Evolutionary conservation across 306 rosid genomes (phyloP), one percentile per base, ranked within the genome.

Genomic region (Trifolium dubium): DNA sequence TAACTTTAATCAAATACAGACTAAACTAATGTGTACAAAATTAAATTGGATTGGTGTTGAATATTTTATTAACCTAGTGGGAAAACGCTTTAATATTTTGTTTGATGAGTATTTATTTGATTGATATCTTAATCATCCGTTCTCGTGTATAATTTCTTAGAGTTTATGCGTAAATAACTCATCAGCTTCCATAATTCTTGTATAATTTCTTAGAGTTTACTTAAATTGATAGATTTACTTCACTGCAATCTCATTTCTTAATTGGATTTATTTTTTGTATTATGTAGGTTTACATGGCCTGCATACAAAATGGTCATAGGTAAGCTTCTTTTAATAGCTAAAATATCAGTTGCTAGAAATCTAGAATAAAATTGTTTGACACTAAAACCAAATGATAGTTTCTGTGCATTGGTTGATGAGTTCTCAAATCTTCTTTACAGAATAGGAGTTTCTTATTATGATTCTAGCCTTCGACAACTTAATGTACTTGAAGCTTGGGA

Each of bases 401-500:
- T 66, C n/a, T 71, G 39, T 73, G 15, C 50, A 37, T 37, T 40
- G 60, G 67, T 78, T 69, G 80, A 71, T 66, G 71, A 74, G 63
- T 66, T 70, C 50, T 53, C 9, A 31, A 59, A 19, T 32, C 46
- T 80, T 58, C 47, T 65, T 83, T 86, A 28, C 92, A 93, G 98
- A 74, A 88, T 93, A 74, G 97, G 97, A 78, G 83, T 93, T 83
- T 84, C 97, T 60, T 93, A 91, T 74, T 93, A 93, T 54, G 97
- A 93, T 83, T 87, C 97, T 74, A 88, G 87, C 71, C 80, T 89
- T 81, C 94, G 94, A 77, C 98, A 91, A 74, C 96, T 93, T 78
- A 83, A 85, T 13, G 96, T 88, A 80, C 89, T 91, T 78, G 97
- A 93, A 83, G 88, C 87, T 85, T 91, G 98, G 98, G 98, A 93